Base-by-base conservation (phyloP, 2,329 filamentous ascomycete genomes). In the Sclerotiophoma versabilis region DNA sequence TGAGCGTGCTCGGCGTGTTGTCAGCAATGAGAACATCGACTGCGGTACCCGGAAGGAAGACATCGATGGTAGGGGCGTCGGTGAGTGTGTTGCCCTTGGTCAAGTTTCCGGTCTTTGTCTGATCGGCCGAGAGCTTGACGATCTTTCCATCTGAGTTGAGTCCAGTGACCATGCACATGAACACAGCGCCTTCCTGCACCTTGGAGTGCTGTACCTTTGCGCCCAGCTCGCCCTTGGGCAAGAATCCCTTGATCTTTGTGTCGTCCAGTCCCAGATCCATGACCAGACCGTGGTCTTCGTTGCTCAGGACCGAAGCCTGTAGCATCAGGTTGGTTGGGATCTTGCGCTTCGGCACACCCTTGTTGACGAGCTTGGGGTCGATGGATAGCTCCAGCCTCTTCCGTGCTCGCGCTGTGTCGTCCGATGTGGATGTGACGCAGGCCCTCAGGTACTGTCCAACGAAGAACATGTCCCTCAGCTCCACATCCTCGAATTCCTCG, bases 211-310 rank as follows among this genome's bases (percentile, higher is more conserved):
- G 79, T 15, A 90, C 79, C 37, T 80, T 81, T 25, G 84, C 72
- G 43, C 91, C 90, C 15, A 97, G 79, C 71, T 97, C 92, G 69
- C 89, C 92, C 57, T 89, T 90, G 5, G 92, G 85, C 69, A 99
- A 82, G 77, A 99, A 99, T 2, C 91, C 95, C 59, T 87, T 88
- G 46, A 93, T 74, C 30, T 85, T 83, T 26, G 82, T 78, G 47
- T 87, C 85, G 29, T 87, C 81, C 6, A 98, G 80, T 15, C 92
- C 92, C 30, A 98, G 77, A 64, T 97, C 92, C 92, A 99, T 96
- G 50, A 98, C 85, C 53, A 95, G 84, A 58, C 95, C 95, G 69
- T 96, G 93, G 66, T 99, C 96, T 75, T 99, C 93, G n/a, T 96
- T 89, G 75, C 93, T 99, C 44, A 84, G 77, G 22, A 99, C 88